Percentiles rank a stretch among this genome's conserved stretches.
Conservation (phyloP, 2,329 filamentous ascomycete species). For the Truncatella angustata region DNA sequence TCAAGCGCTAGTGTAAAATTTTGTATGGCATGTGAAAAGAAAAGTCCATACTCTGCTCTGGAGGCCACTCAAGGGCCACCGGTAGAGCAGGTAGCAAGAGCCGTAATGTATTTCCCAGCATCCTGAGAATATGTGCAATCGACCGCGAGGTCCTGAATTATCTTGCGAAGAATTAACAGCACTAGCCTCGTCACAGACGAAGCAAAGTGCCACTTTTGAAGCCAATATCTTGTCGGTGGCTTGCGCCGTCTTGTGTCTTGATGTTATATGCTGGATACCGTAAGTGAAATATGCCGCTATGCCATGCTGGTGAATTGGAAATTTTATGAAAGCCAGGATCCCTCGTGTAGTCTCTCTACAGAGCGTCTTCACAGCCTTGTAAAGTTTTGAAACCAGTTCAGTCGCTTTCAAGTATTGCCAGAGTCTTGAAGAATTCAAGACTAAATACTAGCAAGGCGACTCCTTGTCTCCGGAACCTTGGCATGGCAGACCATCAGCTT, state of each 20-base stretch:
- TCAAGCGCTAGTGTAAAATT: background rate
- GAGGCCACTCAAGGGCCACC: background rate
- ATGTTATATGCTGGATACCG: too few species aligned
- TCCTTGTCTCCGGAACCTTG: conserved; percentile 65
- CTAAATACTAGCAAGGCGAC: conserved; percentile 48
- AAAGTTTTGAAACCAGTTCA: too few species aligned
- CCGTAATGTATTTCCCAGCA: conserved; percentile 19
- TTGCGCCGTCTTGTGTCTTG: conserved; percentile 26
- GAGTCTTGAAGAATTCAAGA: background rate
- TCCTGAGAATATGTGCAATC: conserved; percentile 1
- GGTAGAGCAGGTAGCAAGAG: conserved; percentile 11
- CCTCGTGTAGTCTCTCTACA: too few species aligned
- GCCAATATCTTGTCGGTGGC: conserved; percentile 16
- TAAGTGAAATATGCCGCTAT: conserved; percentile 12
- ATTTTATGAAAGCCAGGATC: background rate
- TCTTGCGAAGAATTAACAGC: conserved; percentile 17
- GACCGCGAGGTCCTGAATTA: background rate
- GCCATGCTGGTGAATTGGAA: conserved; percentile 9
- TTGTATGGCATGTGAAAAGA: background rate
- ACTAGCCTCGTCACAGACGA: too few species aligned
- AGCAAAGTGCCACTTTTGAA: conserved; percentile 6
- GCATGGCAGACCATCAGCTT: conserved; percentile 91
- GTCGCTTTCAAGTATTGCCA: background rate
- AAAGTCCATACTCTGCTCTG: too few species aligned
- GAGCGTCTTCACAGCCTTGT: too few species aligned